phyloP scores from a whole-genome alignment of 306 rosid species.

The Quercus dentata region DNA sequence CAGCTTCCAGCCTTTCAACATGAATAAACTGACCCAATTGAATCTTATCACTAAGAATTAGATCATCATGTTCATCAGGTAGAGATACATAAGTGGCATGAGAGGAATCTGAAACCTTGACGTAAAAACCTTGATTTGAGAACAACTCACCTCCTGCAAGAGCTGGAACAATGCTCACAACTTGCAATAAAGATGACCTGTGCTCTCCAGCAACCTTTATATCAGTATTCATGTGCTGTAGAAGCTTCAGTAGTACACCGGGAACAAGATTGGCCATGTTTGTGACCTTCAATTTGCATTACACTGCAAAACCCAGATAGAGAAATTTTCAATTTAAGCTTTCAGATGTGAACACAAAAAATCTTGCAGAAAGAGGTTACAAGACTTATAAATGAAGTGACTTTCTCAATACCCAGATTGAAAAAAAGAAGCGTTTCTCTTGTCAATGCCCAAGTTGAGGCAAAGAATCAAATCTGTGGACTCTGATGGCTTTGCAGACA shows the following conservation, averaged over 20 bases:
- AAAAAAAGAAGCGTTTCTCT: background rate
- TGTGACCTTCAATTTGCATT: conserved; percentile 60
- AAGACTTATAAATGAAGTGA: background rate
- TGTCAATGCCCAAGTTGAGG: conserved; percentile 22
- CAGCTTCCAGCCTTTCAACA: conserved; percentile 82
- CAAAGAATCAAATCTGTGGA: conserved; percentile 16
- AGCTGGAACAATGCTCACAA: conserved; percentile 95
- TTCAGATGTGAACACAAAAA: background rate
- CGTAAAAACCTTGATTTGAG: conserved; percentile 86
- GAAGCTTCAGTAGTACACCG: conserved; percentile 87
- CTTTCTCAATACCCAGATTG: conserved; percentile 16
- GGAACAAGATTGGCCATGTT: conserved; percentile 97
- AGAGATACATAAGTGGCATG: conserved; percentile 95
- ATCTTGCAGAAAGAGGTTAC: background rate
- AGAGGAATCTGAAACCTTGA: conserved; percentile 94
- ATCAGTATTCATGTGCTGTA: conserved; percentile 96
- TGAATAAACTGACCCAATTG: conserved; percentile 93
- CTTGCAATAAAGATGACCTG: conserved; percentile 86
- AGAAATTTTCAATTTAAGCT: background rate
- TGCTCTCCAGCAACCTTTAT: conserved; percentile 91
- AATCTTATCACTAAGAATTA: conserved; percentile 94
- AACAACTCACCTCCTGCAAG: conserved; percentile 88
- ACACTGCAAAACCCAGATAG: conserved; percentile 33
- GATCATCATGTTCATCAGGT: conserved; percentile 92
- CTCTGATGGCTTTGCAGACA: conserved; percentile 18